A percentile compares a stretch with the other conserved stretches of the same genome.
phyloP scores from a whole-genome alignment of 2,329 filamentous ascomycete species.

The Fusarium sp. region DNA sequence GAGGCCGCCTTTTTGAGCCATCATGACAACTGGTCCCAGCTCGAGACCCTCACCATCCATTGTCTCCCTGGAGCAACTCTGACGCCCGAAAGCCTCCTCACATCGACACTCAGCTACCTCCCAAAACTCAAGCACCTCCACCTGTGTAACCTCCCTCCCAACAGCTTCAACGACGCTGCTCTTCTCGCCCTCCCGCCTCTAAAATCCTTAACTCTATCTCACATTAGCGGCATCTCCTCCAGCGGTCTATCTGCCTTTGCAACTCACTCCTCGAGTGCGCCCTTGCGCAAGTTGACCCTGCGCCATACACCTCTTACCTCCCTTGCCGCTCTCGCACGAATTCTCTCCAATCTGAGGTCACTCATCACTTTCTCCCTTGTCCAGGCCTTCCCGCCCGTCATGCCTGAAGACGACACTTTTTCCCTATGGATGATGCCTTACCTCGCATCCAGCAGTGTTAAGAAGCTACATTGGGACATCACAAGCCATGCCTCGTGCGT shows the following conservation, averaged over 20 bases:
- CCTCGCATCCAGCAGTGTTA: constrained; percentile 66
- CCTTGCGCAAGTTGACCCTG: constrained; percentile 64
- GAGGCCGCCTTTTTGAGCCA: constrained; percentile 61
- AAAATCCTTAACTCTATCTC: constrained; percentile 65
- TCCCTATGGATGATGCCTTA: constrained; percentile 73
- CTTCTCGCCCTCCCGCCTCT: constrained; percentile 68
- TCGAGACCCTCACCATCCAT: constrained; percentile 69
- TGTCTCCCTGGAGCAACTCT: constrained; percentile 68
- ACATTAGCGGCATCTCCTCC: constrained; percentile 67
- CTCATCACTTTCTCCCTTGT: constrained; percentile 66
- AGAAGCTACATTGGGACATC: constrained; percentile 74
- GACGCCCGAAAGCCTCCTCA: constrained; percentile 64
- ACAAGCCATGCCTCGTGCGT: constrained; percentile 59
- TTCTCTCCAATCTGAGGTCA: constrained; percentile 65
- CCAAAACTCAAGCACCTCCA: constrained; percentile 69
- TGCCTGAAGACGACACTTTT: constrained; percentile 66
- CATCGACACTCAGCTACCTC: constrained; percentile 61
- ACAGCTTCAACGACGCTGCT: constrained; percentile 68
- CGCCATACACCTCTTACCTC: constrained; percentile 68
- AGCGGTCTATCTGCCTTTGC: constrained; percentile 69
- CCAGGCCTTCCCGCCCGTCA: constrained; percentile 65
- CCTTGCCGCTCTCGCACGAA: constrained; percentile 68
- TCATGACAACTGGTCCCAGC: constrained; percentile 67
- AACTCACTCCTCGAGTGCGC: constrained; percentile 58
- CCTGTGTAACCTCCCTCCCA: constrained; percentile 66